Conservation (phyloP, 148 eudicot genomes). For the Rhododendron simsii region DNA sequence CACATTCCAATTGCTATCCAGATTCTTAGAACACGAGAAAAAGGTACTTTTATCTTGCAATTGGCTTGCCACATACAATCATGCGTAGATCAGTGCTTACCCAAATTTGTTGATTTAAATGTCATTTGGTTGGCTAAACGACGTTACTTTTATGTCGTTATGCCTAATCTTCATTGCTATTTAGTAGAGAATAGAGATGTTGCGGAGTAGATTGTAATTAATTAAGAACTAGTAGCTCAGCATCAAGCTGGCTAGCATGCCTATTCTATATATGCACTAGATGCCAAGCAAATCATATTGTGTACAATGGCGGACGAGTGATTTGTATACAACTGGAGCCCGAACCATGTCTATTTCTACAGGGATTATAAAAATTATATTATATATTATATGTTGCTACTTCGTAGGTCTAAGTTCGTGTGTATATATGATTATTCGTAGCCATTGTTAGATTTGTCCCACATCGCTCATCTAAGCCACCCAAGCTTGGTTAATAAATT, state of each 20-base stretch:
- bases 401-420: not conserved
- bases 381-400: not conserved
- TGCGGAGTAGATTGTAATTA: not conserved
- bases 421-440: too few species aligned
- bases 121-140: not conserved
- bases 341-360: not conserved
- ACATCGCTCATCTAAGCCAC: too few species aligned
- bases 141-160: not conserved
- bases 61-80: not conserved
- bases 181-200: not conserved
- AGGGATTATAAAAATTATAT: too few species aligned
- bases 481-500: too few species aligned
- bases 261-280: not conserved
- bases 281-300: not conserved
- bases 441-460: too few species aligned
- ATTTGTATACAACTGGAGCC: not conserved
- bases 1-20: conserved; percentile 23
- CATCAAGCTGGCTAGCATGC: not conserved
- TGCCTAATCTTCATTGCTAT: not conserved
- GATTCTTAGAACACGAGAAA: conserved; percentile 25
- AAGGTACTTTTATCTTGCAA: conserved; percentile 6
- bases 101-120: not conserved
- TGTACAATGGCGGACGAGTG: not conserved
- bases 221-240: not conserved
- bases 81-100: not conserved